Evolutionary conservation across 2,329 filamentous ascomycete species (phyloP), one percentile per base, ranked within the genome.

Genomic region (Rugonectria rugulosa): DNA sequence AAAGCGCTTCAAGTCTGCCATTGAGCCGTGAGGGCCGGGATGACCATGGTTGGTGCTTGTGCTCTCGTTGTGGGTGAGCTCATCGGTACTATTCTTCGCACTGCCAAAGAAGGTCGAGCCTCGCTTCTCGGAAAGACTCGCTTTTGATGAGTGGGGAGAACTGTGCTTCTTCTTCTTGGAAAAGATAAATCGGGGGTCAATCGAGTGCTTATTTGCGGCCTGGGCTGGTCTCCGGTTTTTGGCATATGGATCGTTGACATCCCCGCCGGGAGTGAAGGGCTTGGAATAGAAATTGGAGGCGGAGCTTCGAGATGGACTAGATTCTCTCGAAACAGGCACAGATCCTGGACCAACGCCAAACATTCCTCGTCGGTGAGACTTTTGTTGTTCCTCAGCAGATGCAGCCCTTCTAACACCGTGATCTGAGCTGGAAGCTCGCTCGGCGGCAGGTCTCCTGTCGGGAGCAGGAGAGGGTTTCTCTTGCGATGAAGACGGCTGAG

Each of bases 1-100:
- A 73, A 99, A 99, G n/a, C 95, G 85, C 77, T 97, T 97, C 57
- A 99, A 76, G 67, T 98, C 94, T 4, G 90, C 88, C 90, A 98
- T 98, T 5, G 95, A 97, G 19, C 90, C 87, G 56, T 91, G 86
- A 45, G 64, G 54, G 8, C 60, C 60, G n/a, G 69, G 67, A 19
- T 66, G 61, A 11, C 64, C 58, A 15, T 63, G 59, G 17, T 62
- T 63, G 26, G 59, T 61, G 6, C 60, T 54, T 36, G 57, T 44
- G 20, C 66, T 68, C 36, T 73, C 70, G 12, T 65, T 69, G 7
- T 62, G 60, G 2, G 61, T 50, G 19, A 69, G 60, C 19, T 72
- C 70, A 15, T 76, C 50, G 77, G 76, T 31, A 77, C 70, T 62
- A 69, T 70, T 60, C 71, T 73, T 73, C 61, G 56, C 54, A 14